A percentile compares a stretch with the other conserved stretches of the same genome.
phyloP scores from a whole-genome alignment of 257 asterid species.

The Rubia yunnanensis region DNA sequence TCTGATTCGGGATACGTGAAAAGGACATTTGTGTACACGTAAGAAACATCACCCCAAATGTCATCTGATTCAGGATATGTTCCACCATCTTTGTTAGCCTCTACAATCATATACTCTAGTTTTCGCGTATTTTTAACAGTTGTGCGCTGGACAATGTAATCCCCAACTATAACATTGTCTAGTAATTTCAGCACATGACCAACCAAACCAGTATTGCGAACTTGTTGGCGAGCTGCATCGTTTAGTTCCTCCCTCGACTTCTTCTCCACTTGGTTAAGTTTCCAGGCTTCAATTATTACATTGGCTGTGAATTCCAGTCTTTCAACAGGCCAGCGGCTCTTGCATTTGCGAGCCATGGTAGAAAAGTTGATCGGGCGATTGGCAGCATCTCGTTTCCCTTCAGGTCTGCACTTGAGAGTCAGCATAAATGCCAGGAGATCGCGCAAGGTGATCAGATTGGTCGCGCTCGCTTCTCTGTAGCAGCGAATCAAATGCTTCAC shows the following conservation, averaged over 20 bases:
- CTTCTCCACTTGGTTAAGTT: constrained; percentile 37
- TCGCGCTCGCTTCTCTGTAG: constrained; percentile 54
- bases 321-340: constrained; percentile 79
- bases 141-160: constrained; percentile 42
- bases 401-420: constrained; percentile 28
- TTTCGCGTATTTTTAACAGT: constrained; percentile 55
- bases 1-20: constrained; percentile 33
- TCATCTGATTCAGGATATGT: constrained; percentile 20
- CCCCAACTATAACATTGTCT: constrained; percentile 72
- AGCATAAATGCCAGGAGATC: constrained; percentile 74
- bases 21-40: constrained; percentile 42
- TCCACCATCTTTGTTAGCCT: constrained; percentile 26
- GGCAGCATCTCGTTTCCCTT: constrained; percentile 26
- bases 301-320: constrained; percentile 79
- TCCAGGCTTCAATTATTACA: constrained; percentile 77
- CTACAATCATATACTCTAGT: constrained; percentile 64
- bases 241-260: constrained; percentile 53
- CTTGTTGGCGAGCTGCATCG: constrained; percentile 81
- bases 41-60: constrained; percentile 31
- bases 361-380: no score
- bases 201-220: constrained; percentile 88
- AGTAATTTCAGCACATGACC: constrained; percentile 76
- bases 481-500: constrained; percentile 39
- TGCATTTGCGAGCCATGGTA: constrained; percentile 55
- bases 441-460: constrained; percentile 39